Percentiles rank a stretch among this genome's conserved stretches.
Conservation (phyloP, 805 yeast species). For the Wickerhamiella sorbophila region DNA sequence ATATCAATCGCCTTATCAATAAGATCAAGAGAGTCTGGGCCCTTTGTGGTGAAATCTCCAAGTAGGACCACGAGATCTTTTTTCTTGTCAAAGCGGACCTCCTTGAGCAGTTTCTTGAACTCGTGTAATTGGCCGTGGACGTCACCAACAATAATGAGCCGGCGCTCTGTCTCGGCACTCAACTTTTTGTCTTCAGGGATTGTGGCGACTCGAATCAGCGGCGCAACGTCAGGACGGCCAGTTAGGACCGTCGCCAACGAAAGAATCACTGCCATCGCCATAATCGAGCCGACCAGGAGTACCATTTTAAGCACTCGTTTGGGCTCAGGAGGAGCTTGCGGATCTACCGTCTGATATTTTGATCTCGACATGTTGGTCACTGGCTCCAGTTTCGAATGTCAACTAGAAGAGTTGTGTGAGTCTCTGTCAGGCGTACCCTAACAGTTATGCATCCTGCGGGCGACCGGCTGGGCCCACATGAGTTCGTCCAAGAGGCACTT, state of each 20-base stretch:
- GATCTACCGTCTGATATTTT: not conserved
- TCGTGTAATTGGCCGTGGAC: conserved; percentile 65
- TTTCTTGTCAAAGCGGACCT: conserved; percentile 28
- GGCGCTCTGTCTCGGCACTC: conserved; percentile 13
- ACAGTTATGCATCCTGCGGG: too few species aligned
- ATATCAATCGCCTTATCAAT: conserved; percentile 48
- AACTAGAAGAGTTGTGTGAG: too few species aligned
- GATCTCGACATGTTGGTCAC: too few species aligned
- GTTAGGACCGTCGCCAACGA: conserved; percentile 1
- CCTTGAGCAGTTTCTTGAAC: conserved; percentile 38
- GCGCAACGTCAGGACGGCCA: conserved; percentile 10
- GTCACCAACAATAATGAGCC: conserved; percentile 70
- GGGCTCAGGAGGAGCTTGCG: not conserved
- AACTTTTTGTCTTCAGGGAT: conserved; percentile 12
- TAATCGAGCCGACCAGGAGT: not conserved
- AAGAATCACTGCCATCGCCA: conserved; percentile 3
- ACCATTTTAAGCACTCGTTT: not conserved
- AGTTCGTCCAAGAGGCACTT: too few species aligned
- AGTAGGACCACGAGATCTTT: conserved; percentile 49
- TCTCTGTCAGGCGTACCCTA: too few species aligned
- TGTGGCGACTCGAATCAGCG: conserved; percentile 16
- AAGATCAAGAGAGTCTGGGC: conserved; percentile 58
- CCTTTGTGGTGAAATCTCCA: conserved; percentile 82
- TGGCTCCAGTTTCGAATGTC: too few species aligned
- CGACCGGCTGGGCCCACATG: too few species aligned